Evolutionary conservation across 1,139 yeast species (phyloP), one percentile per base, ranked within the genome.

Genomic region (Nematodospora anomalae): DNA sequence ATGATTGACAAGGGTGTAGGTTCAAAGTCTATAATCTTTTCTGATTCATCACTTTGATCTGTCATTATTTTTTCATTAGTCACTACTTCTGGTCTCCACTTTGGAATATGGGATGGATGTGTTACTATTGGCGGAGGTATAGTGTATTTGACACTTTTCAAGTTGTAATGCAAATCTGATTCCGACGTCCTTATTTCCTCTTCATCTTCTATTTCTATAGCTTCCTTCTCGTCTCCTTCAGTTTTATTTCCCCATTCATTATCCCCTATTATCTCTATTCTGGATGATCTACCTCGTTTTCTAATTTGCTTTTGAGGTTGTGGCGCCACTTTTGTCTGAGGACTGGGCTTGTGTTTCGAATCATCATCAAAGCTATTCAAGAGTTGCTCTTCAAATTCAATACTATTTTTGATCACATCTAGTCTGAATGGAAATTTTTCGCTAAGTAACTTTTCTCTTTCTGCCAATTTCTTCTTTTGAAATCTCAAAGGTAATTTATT

Each of bases 41-140:
- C 21, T 11, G 71, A 71, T 1, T 65, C 58, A 4, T 81, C 67
- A 37, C 71, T 70, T n/a, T 59, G 57, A 14, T 71, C 63, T 8
- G 9, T 13, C 45, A 45, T 34, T 24, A 49, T 72, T 69, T 51
- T 78, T 47, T 54, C 37, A 58, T 54, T 52, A 54, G 53, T 49
- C 57, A 74, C 53, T 8, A 13, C 29, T 59, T 60, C 46, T 55
- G 71, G 63, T 58, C 80, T 50, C 90, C 96, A 59, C 64, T 85
- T 36, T 69, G 77, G 48, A 67, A 75, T 56, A 62, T 88, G 95
- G 4, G 79, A 72, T 2, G 97, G 97, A 53, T 88, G 90, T 0
- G 95, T 83, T 4, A 87, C 71, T 6, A 76, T 60, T 18, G 83
- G 83, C 8, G 72, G 70, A 1, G 88, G 84, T 4, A 78, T 64